phyloP scores from a whole-genome alignment of 495 filamentous ascomycete genomes.

The Aspergillus bridgeri region DNA sequence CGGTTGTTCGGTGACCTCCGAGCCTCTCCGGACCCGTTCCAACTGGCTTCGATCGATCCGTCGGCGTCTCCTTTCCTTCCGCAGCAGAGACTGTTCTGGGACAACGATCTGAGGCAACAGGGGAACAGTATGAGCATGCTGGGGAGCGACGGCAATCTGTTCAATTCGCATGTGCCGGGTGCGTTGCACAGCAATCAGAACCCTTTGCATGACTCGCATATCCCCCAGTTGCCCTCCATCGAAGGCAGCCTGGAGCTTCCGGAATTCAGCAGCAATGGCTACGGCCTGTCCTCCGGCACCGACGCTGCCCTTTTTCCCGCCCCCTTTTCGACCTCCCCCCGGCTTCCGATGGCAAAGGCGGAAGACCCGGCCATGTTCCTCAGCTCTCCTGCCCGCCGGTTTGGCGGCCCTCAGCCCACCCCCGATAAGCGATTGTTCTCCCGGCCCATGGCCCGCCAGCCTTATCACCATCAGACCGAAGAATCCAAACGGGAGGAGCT shows the following conservation, averaged over 20 bases:
- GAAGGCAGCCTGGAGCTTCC: slow-evolving; percentile 39
- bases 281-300: slow-evolving; percentile 30
- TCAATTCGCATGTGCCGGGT: slow-evolving; percentile 10
- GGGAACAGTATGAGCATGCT: slow-evolving; percentile 20
- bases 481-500: slow-evolving; percentile 55
- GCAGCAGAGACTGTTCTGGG: slow-evolving; percentile 72
- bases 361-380: slow-evolving; percentile 57
- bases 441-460: slow-evolving; percentile 37
- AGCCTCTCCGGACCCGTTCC: slow-evolving; percentile 65
- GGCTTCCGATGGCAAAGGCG: slow-evolving; percentile 34
- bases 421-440: slow-evolving; percentile 33
- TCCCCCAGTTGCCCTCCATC: slow-evolving; percentile 41
- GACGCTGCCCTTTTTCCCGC: slow-evolving; percentile 45
- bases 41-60: slow-evolving; percentile 66
- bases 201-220: slow-evolving; percentile 18
- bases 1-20: slow-evolving; percentile 53
- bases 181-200: slow-evolving; percentile 14
- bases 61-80: slow-evolving; percentile 64
- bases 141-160: slow-evolving; percentile 8
- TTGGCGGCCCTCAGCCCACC: slow-evolving; percentile 40
- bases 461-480: slow-evolving; percentile 57
- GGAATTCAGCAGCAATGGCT: slow-evolving; percentile 31
- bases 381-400: slow-evolving; percentile 48
- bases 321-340: slow-evolving; percentile 47
- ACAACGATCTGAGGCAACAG: slow-evolving; percentile 48